Percentiles rank a stretch among this genome's conserved stretches.
phyloP scores from a whole-genome alignment of 352 stramenopile species.

The Globisporangium cylindrosporum region DNA sequence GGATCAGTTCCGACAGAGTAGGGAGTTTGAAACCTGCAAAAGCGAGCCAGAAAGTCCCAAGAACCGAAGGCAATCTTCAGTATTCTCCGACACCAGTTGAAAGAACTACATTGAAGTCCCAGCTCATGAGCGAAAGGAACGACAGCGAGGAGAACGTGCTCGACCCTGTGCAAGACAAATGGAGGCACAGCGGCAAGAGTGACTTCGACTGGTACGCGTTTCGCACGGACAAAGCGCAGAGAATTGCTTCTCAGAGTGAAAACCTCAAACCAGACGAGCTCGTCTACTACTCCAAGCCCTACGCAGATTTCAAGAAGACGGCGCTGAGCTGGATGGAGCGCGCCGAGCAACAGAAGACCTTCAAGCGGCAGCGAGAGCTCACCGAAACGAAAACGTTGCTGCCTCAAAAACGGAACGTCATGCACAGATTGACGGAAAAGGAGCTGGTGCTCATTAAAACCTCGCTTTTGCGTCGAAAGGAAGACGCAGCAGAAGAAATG shows the following conservation, averaged over 20 bases:
- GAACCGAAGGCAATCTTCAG: background rate
- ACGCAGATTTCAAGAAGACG: constrained; percentile 49
- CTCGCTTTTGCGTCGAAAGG: constrained; percentile 10
- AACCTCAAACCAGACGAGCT: constrained; percentile 22
- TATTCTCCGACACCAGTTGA: background rate
- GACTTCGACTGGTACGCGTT: constrained; percentile 34
- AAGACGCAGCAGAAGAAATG: constrained; percentile 17
- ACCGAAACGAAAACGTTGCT: constrained; percentile 21
- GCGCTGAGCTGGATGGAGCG: constrained; percentile 41
- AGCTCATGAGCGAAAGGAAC: background rate
- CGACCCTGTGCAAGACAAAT: constrained; percentile 8
- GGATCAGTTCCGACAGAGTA: background rate
- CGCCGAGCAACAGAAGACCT: constrained; percentile 17
- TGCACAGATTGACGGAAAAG: constrained; percentile 18
- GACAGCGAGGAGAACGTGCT: background rate
- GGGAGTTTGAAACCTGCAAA: background rate
- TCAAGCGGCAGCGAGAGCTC: constrained; percentile 18
- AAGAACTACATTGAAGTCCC: background rate
- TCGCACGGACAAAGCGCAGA: constrained; percentile 12
- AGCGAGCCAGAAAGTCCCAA: background rate
- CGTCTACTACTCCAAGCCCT: constrained; percentile 46
- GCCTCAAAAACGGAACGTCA: constrained; percentile 28
- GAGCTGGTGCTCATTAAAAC: constrained; percentile 14
- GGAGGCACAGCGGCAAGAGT: background rate
- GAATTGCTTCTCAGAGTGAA: background rate